These are phyloP conservation scores for Sphaerulina vaccinii DNA, from an alignment of 2,329 filamentous ascomycete species.

Conservation along the genomic window DNA sequence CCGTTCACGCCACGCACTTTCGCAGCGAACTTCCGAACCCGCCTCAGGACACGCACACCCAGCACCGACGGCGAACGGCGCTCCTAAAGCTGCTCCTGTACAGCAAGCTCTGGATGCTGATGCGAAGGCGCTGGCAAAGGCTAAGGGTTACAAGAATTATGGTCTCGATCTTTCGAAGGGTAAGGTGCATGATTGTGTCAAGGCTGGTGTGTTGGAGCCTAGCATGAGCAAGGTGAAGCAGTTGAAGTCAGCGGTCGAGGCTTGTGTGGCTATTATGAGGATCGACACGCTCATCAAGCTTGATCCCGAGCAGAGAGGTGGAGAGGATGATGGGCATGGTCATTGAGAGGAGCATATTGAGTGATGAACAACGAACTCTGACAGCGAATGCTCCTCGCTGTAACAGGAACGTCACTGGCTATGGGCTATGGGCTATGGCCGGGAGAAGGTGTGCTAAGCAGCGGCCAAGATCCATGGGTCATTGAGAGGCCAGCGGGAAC, in stretches of 20 bases:
- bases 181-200: constrained; percentile 88
- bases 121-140: constrained; percentile 84
- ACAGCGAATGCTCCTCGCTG: no score
- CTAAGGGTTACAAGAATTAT: constrained; percentile 99
- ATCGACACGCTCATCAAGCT: constrained; percentile 99
- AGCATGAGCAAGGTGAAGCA: constrained; percentile 98
- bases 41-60: constrained; percentile 43
- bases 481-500: no score
- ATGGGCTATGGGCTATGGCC: no score
- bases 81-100: constrained; percentile 27
- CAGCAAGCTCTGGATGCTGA: constrained; percentile 53
- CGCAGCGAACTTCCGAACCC: constrained; percentile 88
- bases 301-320: constrained; percentile 78
- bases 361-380: no score
- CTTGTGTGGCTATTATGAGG: constrained; percentile 97
- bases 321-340: constrained; percentile 64
- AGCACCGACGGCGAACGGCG: constrained; percentile 22
- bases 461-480: no score
- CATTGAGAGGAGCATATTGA: constrained; percentile 26
- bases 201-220: constrained; percentile 92
- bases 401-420: no score
- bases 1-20: constrained; percentile 88
- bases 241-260: constrained; percentile 97
- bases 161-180: constrained; percentile 86
- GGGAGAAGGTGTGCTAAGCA: no score